Evolutionary conservation across 768 basidiomycete genomes (phyloP).

Genomic region (Pisolithus sp.): DNA sequence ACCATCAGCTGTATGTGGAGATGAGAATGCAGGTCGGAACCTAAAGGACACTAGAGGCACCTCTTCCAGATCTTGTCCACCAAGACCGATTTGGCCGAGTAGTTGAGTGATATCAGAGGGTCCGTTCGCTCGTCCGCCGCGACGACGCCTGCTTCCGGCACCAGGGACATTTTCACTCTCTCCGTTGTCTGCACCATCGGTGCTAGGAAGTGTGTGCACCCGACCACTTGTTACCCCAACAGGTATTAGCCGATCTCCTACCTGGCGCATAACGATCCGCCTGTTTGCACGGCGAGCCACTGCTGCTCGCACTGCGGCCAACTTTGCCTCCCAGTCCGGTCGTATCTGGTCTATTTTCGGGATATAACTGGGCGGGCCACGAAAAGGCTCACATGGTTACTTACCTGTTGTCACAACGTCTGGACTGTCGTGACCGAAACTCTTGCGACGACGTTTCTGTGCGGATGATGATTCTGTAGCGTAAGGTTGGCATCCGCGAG

Average conservation of each 20-base stretch:
- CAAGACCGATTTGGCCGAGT: constrained; percentile 55
- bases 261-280: constrained; percentile 96
- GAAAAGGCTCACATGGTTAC: constrained; percentile 15
- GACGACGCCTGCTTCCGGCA: constrained; percentile 48
- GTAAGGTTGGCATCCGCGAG: constrained; percentile 39
- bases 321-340: constrained; percentile 96
- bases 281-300: constrained; percentile 93
- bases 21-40: constrained; percentile 9
- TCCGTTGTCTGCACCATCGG: constrained; percentile 45
- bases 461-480: constrained; percentile 34
- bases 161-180: constrained; percentile 36
- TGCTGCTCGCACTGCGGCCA: constrained; percentile 91
- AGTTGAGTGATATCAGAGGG: constrained; percentile 61
- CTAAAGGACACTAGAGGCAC: constrained; percentile 34
- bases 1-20: constrained; percentile 72
- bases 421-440: constrained; percentile 76
- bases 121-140: constrained; percentile 45
- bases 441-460: constrained; percentile 79
- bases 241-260: constrained; percentile 94
- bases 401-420: constrained; percentile 89
- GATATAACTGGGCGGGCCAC: constrained; percentile 7
- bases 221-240: constrained; percentile 92
- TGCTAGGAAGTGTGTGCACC: constrained; percentile 56
- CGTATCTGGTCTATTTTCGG: constrained; percentile 76
- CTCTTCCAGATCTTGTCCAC: constrained; percentile 90